Evolutionary conservation across 2,329 filamentous ascomycete species (phyloP).

Genomic region (Diaporthe australafricana): DNA sequence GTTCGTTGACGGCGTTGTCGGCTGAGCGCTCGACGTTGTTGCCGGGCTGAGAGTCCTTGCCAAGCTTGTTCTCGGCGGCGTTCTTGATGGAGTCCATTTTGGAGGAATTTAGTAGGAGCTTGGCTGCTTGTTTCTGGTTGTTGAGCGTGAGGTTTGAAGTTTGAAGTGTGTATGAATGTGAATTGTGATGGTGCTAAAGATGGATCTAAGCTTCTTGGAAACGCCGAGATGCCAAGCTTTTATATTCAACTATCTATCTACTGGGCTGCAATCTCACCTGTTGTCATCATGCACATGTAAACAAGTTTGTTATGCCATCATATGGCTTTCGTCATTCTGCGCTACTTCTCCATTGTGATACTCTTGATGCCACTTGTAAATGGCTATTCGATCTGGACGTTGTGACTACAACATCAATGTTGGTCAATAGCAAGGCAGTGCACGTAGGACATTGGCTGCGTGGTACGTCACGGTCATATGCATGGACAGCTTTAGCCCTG

Average conservation of each 20-base stretch:
- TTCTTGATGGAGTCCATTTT: conserved; percentile 34
- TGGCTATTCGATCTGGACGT: not conserved
- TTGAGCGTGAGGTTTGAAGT: not conserved
- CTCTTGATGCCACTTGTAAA: not conserved
- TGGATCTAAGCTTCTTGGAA: not conserved
- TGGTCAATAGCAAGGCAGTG: not conserved
- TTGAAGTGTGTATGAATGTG: not conserved
- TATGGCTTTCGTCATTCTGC: not conserved
- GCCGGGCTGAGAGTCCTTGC: conserved; percentile 40
- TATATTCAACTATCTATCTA: not conserved
- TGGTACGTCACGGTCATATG: conserved; percentile 28
- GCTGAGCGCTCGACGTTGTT: conserved; percentile 37
- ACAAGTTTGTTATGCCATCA: not conserved
- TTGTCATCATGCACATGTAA: not conserved
- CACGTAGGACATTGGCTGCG: not conserved
- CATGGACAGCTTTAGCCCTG: not conserved
- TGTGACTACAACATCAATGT: not conserved
- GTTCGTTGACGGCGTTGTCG: conserved; percentile 37
- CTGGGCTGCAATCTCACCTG: not conserved
- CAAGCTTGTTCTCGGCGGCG: conserved; percentile 34
- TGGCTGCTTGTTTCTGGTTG: not conserved
- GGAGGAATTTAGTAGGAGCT: not conserved
- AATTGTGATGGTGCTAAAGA: not conserved
- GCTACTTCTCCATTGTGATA: not conserved
- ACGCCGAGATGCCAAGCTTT: not conserved